Conservation (phyloP, 805 yeast species). For the Metschnikowia lunata region DNA sequence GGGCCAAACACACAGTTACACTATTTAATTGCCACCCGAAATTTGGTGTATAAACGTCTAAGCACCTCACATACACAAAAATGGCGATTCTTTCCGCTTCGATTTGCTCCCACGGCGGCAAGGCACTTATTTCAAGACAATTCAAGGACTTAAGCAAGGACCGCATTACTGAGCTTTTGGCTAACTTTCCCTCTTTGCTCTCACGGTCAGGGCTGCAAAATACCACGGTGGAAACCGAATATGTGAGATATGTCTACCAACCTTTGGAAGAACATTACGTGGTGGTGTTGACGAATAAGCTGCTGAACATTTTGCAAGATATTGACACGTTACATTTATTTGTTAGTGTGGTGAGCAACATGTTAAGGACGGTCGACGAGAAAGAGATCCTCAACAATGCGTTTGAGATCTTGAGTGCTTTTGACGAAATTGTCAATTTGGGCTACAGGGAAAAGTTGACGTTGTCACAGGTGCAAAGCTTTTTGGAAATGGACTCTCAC, state of each 20-base stretch:
- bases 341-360: conserved; percentile 72
- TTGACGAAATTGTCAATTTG: conserved; percentile 86
- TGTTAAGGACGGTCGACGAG: conserved; percentile 71
- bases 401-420: conserved; percentile 84
- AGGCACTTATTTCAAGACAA: conserved; percentile 87
- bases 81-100: conserved; percentile 91
- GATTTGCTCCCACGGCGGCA: conserved; percentile 90
- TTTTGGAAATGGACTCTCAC: conserved; percentile 95
- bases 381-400: conserved; percentile 78
- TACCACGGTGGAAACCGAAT: conserved; percentile 89
- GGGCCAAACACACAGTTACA: neutral
- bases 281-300: conserved; percentile 84
- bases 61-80: neutral
- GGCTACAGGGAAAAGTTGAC: conserved; percentile 90
- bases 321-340: conserved; percentile 86
- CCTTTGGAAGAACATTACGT: conserved; percentile 93
- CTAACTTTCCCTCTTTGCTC: conserved; percentile 79
- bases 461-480: conserved; percentile 76
- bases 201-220: conserved; percentile 72
- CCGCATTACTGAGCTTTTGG: conserved; percentile 77
- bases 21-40: neutral
- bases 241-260: conserved; percentile 89
- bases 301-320: conserved; percentile 90
- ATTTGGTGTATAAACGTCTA: no score
- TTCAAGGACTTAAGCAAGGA: conserved; percentile 81